Evolutionary conservation across 1,284 basidiomycete genomes (phyloP).

Genomic region (Exobasidium cylindrosporum): DNA sequence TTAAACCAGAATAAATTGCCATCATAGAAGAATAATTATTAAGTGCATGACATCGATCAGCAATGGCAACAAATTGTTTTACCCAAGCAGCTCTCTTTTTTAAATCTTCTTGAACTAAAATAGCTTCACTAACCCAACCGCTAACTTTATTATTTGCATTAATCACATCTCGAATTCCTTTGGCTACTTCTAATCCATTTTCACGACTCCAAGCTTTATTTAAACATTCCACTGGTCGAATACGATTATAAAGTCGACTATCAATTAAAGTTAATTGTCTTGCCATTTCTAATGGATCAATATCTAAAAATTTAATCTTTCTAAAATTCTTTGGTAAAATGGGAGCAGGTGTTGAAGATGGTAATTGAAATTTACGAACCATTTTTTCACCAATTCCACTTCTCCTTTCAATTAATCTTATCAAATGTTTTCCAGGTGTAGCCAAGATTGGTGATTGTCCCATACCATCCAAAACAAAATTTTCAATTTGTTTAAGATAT

Average conservation of each 20-base stretch:
- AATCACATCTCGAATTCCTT: conserved; percentile 82
- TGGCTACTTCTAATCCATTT: conserved; percentile 57
- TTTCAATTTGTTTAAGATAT: conserved; percentile 48
- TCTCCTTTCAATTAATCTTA: conserved; percentile 54
- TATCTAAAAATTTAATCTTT: conserved; percentile 78
- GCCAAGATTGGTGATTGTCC: conserved; percentile 33
- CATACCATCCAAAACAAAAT: conserved; percentile 54
- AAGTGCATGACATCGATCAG: conserved; percentile 82
- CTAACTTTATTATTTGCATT: conserved; percentile 83
- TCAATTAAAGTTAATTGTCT: conserved; percentile 93
- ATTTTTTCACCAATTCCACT: conserved; percentile 41
- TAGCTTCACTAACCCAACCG: conserved; percentile 88
- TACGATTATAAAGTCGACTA: conserved; percentile 78
- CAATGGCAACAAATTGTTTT: conserved; percentile 88
- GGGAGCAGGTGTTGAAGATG: conserved; percentile 59
- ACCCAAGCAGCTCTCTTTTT: conserved; percentile 75
- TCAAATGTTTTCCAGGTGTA: conserved; percentile 47
- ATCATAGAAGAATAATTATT: conserved; percentile 96
- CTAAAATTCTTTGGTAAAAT: conserved; percentile 72
- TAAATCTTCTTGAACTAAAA: conserved; percentile 80
- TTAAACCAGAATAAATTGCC: conserved; percentile 90
- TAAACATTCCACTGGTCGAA: conserved; percentile 86
- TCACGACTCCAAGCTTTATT: conserved; percentile 57
- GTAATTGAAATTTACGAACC: conserved; percentile 49
- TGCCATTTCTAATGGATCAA: conserved; percentile 86